phyloP scores from a whole-genome alignment of 163 green algal genomes.

The Coccomyxa subellipsoidea region DNA sequence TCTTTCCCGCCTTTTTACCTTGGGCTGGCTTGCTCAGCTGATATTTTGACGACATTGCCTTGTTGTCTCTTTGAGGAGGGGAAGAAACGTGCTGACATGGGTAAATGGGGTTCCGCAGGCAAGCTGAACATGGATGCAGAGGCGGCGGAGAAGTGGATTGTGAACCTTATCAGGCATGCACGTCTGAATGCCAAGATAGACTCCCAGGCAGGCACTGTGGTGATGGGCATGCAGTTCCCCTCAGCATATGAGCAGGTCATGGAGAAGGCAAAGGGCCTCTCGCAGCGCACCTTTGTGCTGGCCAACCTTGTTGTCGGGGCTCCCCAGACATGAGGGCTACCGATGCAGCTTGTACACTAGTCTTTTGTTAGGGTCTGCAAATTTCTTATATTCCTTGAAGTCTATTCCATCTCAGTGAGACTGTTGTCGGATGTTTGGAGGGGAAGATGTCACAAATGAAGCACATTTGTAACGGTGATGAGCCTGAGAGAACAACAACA shows the following conservation, averaged over 20 bases:
- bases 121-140: slow-evolving; percentile 93
- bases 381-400: too few species aligned
- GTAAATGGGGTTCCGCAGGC: slow-evolving; percentile 34
- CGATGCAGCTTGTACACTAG: too few species aligned
- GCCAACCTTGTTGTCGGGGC: slow-evolving; percentile 65
- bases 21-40: background rate
- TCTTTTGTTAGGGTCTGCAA: too few species aligned
- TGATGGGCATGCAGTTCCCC: slow-evolving; percentile 74
- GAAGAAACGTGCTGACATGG: too few species aligned
- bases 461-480: too few species aligned
- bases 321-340: slow-evolving; percentile 5
- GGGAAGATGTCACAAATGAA: too few species aligned
- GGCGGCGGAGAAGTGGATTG: slow-evolving; percentile 95
- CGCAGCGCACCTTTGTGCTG: slow-evolving; percentile 72
- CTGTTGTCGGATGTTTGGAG: too few species aligned
- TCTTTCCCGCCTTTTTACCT: background rate
- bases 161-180: slow-evolving; percentile 90
- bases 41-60: too few species aligned
- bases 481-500: too few species aligned
- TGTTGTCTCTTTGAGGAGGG: too few species aligned
- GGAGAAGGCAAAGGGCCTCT: slow-evolving; percentile 60
- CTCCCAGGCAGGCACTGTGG: slow-evolving; percentile 84
- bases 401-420: too few species aligned
- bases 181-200: slow-evolving; percentile 98
- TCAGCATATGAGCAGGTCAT: slow-evolving; percentile 76